Evolutionary conservation across 306 rosid genomes (phyloP).

Genomic region (Cyclanthera cordifolia): DNA sequence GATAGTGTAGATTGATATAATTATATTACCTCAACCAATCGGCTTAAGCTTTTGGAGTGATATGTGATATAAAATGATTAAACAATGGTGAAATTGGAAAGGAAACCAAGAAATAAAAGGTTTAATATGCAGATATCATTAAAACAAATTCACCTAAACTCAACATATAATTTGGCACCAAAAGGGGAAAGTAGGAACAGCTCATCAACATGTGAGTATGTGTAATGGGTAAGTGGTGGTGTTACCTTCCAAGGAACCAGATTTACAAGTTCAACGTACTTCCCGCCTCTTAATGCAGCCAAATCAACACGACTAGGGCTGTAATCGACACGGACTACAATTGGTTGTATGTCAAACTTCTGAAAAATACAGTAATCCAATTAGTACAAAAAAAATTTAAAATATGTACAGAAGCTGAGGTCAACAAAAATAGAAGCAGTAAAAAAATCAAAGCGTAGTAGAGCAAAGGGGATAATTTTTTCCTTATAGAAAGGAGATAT

Average conservation of each 20-base stretch:
- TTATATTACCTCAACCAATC: no score
- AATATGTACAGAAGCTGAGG: not conserved
- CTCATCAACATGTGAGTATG: not conserved
- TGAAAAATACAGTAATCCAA: slow-evolving; percentile 34
- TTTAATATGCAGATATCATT: not conserved
- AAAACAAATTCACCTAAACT: not conserved
- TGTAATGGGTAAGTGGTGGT: not conserved
- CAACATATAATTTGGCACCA: not conserved
- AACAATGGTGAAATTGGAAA: not conserved
- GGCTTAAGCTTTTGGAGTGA: no score
- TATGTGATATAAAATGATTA: no score
- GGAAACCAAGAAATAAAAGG: not conserved
- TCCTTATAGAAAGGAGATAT: not conserved
- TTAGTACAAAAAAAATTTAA: slow-evolving; percentile 8
- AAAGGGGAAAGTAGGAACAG: not conserved
- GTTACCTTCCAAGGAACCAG: slow-evolving; percentile 93
- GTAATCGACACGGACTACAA: slow-evolving; percentile 83
- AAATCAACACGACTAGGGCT: slow-evolving; percentile 72
- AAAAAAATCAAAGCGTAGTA: not conserved
- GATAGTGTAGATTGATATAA: no score
- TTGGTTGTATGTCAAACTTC: slow-evolving; percentile 79
- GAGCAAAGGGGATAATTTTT: not conserved
- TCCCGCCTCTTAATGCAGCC: slow-evolving; percentile 75
- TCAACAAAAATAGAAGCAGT: not conserved
- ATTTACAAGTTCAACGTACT: slow-evolving; percentile 87